Base-by-base conservation (phyloP, 176 grass and related monocot genomes). In the Musa itinerans region DNA sequence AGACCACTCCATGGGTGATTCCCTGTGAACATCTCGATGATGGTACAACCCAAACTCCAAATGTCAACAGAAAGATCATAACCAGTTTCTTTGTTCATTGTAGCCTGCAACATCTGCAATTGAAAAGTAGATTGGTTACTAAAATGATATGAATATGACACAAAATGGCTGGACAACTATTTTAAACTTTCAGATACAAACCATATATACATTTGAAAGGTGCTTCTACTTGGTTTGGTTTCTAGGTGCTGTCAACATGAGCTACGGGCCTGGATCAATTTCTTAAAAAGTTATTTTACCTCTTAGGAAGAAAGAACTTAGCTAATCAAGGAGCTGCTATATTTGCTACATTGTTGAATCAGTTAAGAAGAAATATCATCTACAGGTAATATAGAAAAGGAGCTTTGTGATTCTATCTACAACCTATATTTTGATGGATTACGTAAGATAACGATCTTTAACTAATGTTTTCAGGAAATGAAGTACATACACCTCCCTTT, bases 51-150 rank as follows among this genome's bases (percentile, higher is more conserved):
- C 52, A 74, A 57, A 29, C 72, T 74, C 72, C 72, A 74, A 17
- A 74, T 74, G 72, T 74, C 72, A 74, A 74, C 72, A 74, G 72
- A 21, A 74, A 74, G 53, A 74, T 57, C 72, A 74, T 74, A 74
- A 74, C 20, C 53, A 73, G 25, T 54, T 56, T 74, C 53, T 19
- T 74, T 74, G 21, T 57, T 58, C 13, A 34, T 74, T 34, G 52
- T 29, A 13, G 72, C 53, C 72, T 57, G 72, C 72, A 74, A 25
- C 52, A 74, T 27, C 72, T 74, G 53, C 72, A 74, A 74, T 10
- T 3, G 8, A 27, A 74, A 29, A 34, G 53, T 19, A 74, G 25
- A 48, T 34, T 19, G 3, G 8, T 51, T 70, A 6, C 17, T 10
- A 48, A 51, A 20, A 50, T 3, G 20, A 1, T 11, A 21, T 70